Base-by-base conservation (phyloP, 345 rosid genomes). In the Gossypium ekmanianum region DNA sequence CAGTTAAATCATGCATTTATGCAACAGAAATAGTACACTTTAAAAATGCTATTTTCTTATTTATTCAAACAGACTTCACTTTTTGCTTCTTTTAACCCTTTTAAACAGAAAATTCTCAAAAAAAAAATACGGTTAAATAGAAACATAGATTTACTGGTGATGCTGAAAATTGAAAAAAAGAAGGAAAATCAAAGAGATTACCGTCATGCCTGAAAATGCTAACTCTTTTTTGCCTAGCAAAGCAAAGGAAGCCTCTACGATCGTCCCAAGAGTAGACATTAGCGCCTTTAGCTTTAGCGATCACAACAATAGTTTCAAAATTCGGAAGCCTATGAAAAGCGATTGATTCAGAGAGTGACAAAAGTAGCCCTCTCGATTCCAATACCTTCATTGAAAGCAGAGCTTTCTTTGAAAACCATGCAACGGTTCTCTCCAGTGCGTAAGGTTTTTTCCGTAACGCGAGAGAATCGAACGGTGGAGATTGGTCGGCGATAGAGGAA, bases 211-310 rank as follows among this genome's bases (percentile, higher is more conserved):
- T 85, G 89, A 91, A 93, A 34, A 95, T 87, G 61, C 87, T 88
- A 66, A 93, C 97, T 64, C 92, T 82, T 83, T 89, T 95, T 62
- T 93, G 98, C 88, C 98, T 89, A 39, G 98, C 86, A 75, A 93
- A 95, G 86, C 98, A 93, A 68, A 95, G 79, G 73, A 87, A 87
- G 50, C 98, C 99, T 84, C 97, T 87, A 43, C 90, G 83, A 44
- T 92, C 97, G 68, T 96, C 99, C 99, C 97, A 96, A 0, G 94
- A 88, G 78, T 81, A 93, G 27, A 85, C 92, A 79, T 93, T 93
- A 45, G 97, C 94, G 12, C 99, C 98, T 79, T 89, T 89, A 18
- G 98, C 97, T 82, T 93, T 96, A 8, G 97, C 87, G 76, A 96
- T 84, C 75, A 93, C 97, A 45, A 91, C 94, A 7, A 96, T 75